Evolutionary conservation across 192 early-diverging fungal genomes (phyloP).

Genomic region (Coemansia sp.): DNA sequence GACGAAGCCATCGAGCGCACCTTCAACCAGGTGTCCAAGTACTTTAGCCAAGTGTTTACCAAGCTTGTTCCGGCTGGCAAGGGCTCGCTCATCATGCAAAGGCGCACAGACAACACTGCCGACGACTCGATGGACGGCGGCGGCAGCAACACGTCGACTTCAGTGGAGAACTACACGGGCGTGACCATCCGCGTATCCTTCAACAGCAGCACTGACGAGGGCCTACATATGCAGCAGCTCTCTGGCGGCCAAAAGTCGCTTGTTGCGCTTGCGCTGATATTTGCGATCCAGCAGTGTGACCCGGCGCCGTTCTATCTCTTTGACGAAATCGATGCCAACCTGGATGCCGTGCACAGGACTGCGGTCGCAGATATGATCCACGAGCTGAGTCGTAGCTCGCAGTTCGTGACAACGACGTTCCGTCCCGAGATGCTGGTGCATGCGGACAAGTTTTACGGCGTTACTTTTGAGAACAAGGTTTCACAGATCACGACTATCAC

Average conservation of each 20-base stretch:
- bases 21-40: constrained; percentile 86
- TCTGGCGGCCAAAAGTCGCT: constrained; percentile 98
- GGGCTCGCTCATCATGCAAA: constrained; percentile 85
- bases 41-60: constrained; percentile 87
- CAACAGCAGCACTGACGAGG: constrained; percentile 84
- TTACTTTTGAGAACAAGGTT: constrained; percentile 95
- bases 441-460: constrained; percentile 96
- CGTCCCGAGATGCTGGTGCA: constrained; percentile 89
- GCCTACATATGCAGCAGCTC: constrained; percentile 90
- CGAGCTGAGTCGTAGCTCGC: constrained; percentile 76
- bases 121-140: constrained; percentile 44
- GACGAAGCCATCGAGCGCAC: constrained; percentile 97
- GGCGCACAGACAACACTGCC: constrained; percentile 56
- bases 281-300: constrained; percentile 97
- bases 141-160: constrained; percentile 3
- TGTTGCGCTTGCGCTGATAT: constrained; percentile 95
- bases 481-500: constrained; percentile 78
- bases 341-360: constrained; percentile 92
- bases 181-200: constrained; percentile 94
- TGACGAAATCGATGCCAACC: constrained; percentile 99
- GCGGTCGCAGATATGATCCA: constrained; percentile 96
- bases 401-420: constrained; percentile 99
- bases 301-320: constrained; percentile 99
- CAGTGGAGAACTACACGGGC: constrained; percentile 86
- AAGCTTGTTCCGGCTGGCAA: constrained; percentile 86